Base-by-base conservation (phyloP, 805 yeast genomes). In the Candida coquimbonensis region DNA sequence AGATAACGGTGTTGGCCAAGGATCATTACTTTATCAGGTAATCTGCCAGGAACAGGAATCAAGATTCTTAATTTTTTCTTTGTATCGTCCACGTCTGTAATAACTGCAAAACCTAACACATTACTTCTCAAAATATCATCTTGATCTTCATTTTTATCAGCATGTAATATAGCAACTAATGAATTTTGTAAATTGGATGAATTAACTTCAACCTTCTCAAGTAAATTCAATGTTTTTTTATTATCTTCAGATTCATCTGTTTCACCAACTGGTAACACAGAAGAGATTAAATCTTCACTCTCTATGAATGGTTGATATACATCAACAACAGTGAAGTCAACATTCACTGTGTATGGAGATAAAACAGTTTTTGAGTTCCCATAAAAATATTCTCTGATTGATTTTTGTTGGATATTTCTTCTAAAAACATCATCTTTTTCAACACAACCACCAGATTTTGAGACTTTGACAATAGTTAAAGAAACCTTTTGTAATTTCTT, bases 311-410 rank as follows among this genome's bases (percentile, higher is more conserved):
- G 87, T 37, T 79, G 75, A 67, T 78, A 82, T 2, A 87, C 78
- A 1, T 73, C 66, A 9, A 87, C 66, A 46, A 80, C 83, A 14
- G 74, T 71, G 46, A 75, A 69, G 56, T 80, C 87, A 3, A 81
- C 80, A 21, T 89, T 87, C 2, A 88, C 77, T 6, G 95, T 85
- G 63, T 81, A 90, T 3, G 99, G 98, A 17, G 95, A 83, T 44
- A 93, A 70, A 6, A 81, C 77, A 5, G 78, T 74, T 39, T 73
- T 73, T 17, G 73, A 65, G 7, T 76, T 75, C 3, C 99, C 99
- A 59, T 93, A 88, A 57, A 93, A 93, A 63, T 93, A 93, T 58
- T 90, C 95, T 59, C 80, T 80, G 44, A 91, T 88, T 6, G 83
- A 70, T 37, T 78, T 73, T 55, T 89, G 87, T 62, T 91, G 98